Evolutionary conservation across 2,329 filamentous ascomycete species (phyloP).

Genomic region (Teratosphaeria zuluensis): DNA sequence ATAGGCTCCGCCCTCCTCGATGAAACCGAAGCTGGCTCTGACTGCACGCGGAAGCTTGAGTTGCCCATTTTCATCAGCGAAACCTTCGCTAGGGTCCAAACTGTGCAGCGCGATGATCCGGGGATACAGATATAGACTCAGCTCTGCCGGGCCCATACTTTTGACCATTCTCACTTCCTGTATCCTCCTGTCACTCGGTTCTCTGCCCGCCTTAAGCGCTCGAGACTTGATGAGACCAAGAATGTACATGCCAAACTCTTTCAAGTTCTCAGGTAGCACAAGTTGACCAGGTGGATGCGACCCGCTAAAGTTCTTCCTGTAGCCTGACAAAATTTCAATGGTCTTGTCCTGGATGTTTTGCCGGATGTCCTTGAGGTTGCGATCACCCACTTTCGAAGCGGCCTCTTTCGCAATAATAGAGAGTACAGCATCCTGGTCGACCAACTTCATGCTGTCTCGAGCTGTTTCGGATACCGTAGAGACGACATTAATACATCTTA

Average conservation of each 20-base stretch:
- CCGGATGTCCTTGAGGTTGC: constrained; percentile 74
- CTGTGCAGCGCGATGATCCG: constrained; percentile 89
- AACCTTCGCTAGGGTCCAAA: constrained; percentile 77
- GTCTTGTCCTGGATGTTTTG: constrained; percentile 78
- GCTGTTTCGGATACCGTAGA: constrained; percentile 82
- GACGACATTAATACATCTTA: constrained; percentile 87
- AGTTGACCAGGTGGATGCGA: constrained; percentile 83
- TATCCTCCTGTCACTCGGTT: constrained; percentile 80
- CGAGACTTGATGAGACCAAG: constrained; percentile 81
- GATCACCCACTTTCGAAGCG: constrained; percentile 65
- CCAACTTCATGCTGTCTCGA: constrained; percentile 76
- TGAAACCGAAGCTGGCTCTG: constrained; percentile 73
- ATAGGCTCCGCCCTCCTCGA: constrained; percentile 90
- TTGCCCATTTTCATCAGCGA: constrained; percentile 84
- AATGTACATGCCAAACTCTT: constrained; percentile 95
- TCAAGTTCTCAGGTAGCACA: constrained; percentile 88
- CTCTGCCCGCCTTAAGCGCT: constrained; percentile 83
- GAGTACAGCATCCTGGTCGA: constrained; percentile 91
- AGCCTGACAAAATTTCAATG: constrained; percentile 82
- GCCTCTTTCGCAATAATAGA: constrained; percentile 88
- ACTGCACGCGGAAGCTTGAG: constrained; percentile 72
- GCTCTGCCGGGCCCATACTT: constrained; percentile 73
- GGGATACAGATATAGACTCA: constrained; percentile 89
- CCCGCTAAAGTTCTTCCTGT: constrained; percentile 85
- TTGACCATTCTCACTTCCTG: constrained; percentile 87